phyloP scores from a whole-genome alignment of 352 stramenopile species.

The Pythium oligandrum region DNA sequence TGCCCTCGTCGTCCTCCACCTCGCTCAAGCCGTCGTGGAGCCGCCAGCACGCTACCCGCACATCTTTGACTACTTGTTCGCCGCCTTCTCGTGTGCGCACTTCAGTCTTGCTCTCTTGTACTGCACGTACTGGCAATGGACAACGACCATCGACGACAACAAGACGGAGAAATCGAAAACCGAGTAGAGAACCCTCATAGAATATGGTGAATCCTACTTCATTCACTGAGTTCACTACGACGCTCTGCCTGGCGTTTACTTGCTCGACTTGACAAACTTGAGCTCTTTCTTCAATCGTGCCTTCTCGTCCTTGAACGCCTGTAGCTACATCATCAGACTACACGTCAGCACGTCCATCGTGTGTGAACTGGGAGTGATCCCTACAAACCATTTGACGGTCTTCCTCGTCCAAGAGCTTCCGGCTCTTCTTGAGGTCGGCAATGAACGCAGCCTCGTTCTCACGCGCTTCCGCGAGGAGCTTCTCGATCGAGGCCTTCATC shows the following conservation, averaged over 20 bases:
- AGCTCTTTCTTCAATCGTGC: slow-evolving; percentile 81
- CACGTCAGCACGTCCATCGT: background rate
- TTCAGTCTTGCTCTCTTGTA: slow-evolving; percentile 71
- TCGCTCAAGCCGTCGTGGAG: slow-evolving; percentile 35
- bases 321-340: slow-evolving; percentile 26
- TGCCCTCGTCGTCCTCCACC: slow-evolving; percentile 49
- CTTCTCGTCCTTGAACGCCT: slow-evolving; percentile 86
- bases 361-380: background rate
- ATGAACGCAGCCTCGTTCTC: slow-evolving; percentile 81
- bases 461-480: slow-evolving; percentile 64
- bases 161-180: background rate
- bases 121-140: slow-evolving; percentile 86
- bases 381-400: slow-evolving; percentile 73
- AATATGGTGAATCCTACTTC: no score
- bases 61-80: slow-evolving; percentile 85
- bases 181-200: slow-evolving; percentile 1
- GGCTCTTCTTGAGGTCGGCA: slow-evolving; percentile 64
- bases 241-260: slow-evolving; percentile 21
- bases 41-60: slow-evolving; percentile 65
- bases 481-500: slow-evolving; percentile 72
- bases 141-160: slow-evolving; percentile 14
- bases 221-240: no score
- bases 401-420: slow-evolving; percentile 43
- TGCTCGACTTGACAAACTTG: slow-evolving; percentile 64
- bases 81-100: slow-evolving; percentile 71